Evolutionary conservation across 768 basidiomycete species (phyloP), one percentile per base, ranked within the genome.

Genomic region (Boletus speciosus): DNA sequence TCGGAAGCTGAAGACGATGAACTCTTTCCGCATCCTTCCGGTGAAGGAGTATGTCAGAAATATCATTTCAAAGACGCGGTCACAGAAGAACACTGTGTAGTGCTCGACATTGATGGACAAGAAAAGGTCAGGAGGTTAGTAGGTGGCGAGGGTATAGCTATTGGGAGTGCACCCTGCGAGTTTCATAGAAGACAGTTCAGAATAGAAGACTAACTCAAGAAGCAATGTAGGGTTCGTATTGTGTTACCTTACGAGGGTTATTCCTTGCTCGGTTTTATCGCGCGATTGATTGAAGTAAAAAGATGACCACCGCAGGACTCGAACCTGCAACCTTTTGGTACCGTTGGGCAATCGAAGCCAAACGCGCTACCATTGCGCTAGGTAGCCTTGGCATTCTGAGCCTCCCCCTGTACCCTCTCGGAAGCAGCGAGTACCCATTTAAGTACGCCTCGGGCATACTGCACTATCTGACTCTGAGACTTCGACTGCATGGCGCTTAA

Each of bases 301-400:
- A 34, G 4, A 69, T 88, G 87, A 88, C 83, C 84, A 86, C 86
- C 84, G 86, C 88, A 89, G 88, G 88, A 88, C 86, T 90, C 87
- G 88, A 90, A 90, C 89, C 88, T 90, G 88, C 88, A 90, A 85
- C 88, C 89, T 90, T 86, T 88, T 89, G 88, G 88, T 90, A 59
- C 76, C 82, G 72, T 74, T 73, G 60, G 76, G 83, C 84, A 63
- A 81, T 88, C 86, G 88, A 90, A 90, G 87, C 87, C 87, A 89
- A 88, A 90, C 86, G 88, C 88, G 88, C 88, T 90, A 88, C 88
- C 88, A 89, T 90, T 89, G 88, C 85, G 88, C 87, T 76, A 90
- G 85, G 85, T 82, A 84, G 81, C 82, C 29, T 19, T 55, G 21
- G 12, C 15, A 2, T n/a, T 0, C 0, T 1, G 11, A 10, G 9